phyloP scores from a whole-genome alignment of 768 basidiomycete genomes.

The Panus rudis region DNA sequence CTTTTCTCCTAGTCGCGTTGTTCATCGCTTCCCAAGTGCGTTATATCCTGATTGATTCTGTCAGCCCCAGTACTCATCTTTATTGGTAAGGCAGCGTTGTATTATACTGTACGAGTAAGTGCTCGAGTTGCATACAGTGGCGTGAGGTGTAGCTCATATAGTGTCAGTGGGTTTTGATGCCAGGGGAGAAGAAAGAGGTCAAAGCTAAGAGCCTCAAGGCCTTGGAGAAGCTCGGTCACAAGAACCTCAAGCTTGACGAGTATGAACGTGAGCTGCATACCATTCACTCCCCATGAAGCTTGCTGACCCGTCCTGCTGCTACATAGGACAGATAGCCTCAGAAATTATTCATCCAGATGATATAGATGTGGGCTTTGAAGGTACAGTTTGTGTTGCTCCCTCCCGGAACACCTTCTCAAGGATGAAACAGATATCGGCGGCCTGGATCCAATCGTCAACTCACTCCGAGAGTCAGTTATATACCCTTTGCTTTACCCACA shows the following conservation, averaged over 20 bases:
- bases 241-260: conserved; percentile 73
- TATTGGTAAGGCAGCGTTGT: conserved; percentile 59
- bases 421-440: conserved; percentile 74
- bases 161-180: conserved; percentile 59
- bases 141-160: conserved; percentile 1
- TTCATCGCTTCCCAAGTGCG: conserved; percentile 47
- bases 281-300: conserved; percentile 4
- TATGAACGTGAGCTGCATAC: conserved; percentile 65
- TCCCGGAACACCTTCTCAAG: not conserved
- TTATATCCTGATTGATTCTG: not conserved
- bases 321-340: conserved; percentile 72
- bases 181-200: conserved; percentile 48
- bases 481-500: conserved; percentile 89
- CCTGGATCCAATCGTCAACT: conserved; percentile 82
- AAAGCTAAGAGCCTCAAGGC: conserved; percentile 67
- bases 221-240: conserved; percentile 64
- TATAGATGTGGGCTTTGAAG: conserved; percentile 68
- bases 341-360: conserved; percentile 93
- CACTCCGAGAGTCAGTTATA: conserved; percentile 91
- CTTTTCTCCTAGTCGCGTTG: conserved; percentile 29
- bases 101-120: conserved; percentile 67
- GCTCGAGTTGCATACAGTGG: not conserved
- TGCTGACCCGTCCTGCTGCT: not conserved
- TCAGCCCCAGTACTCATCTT: not conserved
- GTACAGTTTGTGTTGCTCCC: conserved; percentile 31